These are phyloP conservation scores for Pelargonium myrrhifolium DNA, from an alignment of 441 rosid species.

Conservation along the genomic window DNA sequence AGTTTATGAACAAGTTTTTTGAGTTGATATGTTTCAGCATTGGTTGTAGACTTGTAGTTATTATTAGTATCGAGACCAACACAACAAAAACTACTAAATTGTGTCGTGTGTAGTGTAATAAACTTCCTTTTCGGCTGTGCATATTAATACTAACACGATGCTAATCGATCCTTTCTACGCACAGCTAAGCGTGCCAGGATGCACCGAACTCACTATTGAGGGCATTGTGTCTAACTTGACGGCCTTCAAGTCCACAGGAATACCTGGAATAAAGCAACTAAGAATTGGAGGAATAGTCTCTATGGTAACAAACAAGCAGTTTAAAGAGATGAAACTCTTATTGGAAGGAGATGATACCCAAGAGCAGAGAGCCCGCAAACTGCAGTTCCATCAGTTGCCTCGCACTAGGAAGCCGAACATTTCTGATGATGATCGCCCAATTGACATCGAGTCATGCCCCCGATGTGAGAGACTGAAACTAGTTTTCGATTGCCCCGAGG, in stretches of 20 bases:
- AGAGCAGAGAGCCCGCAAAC: conserved; percentile 33
- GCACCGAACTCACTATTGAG: conserved; percentile 64
- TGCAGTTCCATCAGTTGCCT: conserved; percentile 55
- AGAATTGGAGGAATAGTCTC: conserved; percentile 71
- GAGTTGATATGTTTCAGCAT: too few species aligned
- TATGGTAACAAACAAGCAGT: conserved; percentile 54
- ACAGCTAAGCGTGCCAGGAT: conserved; percentile 87
- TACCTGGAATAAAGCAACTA: conserved; percentile 53
- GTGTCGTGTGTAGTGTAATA: too few species aligned
- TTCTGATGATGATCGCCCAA: conserved; percentile 30
- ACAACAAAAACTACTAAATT: too few species aligned
- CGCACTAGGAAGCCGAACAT: conserved; percentile 39
- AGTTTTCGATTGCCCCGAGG: conserved; percentile 83
- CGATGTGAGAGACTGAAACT: conserved; percentile 65
- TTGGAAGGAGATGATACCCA: conserved; percentile 28
- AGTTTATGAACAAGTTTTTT: neutral
- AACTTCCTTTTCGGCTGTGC: neutral
- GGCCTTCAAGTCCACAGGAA: conserved; percentile 43
- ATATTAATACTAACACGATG: neutral
- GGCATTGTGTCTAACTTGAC: conserved; percentile 57
- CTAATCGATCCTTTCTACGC: conserved; percentile 11
- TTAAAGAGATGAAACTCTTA: conserved; percentile 53
- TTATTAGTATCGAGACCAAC: too few species aligned
- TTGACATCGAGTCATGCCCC: conserved; percentile 89
- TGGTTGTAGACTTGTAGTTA: neutral